Evolutionary conservation across 257 asterid species (phyloP), one percentile per base, ranked within the genome.

Genomic region (Fraxinus pennsylvanica): DNA sequence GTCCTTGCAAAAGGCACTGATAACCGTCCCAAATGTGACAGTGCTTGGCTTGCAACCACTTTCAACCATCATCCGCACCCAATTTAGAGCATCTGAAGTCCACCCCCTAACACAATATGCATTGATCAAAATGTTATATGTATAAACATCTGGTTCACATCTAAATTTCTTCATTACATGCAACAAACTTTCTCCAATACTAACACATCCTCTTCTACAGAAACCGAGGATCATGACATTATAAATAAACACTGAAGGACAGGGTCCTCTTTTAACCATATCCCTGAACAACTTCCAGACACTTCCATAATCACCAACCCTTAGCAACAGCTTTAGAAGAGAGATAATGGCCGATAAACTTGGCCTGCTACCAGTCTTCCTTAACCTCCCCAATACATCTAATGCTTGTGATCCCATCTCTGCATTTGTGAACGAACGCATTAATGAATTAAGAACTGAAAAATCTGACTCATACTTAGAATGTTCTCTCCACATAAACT

Each of bases 251-350:
- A 33, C 75, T 2, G 90, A 78, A 39, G 99, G 99, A n/a, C 69
- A 22, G 59, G 97, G 96, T 38, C 99, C 96, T 82, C 43, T 82
- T 59, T 74, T 77, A 25, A 95, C 7, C 92, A 93, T 87, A 83
- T 91, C 96, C 80, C 92, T 85, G 32, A 88, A 86, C 78, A 93
- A 76, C 85, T 87, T 95, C 96, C 94, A 95, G 52, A 90, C 98
- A 74, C 94, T 86, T 63, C 90, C 88, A 79, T 77, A 87, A 81
- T 91, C 94, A 71, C 97, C 96, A 75, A 84, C 57, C 78, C 91
- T 89, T 45, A 95, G 81, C 89, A 95, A 79, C 81, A 91, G 76
- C 73, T 86, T 90, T 39, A 89, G 63, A n/a, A 95, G 81, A 82
- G 88, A 85, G 81, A 89, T 76, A 63, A 90, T 71, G 30, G 98